Conservation (phyloP, 129 eudicot genomes). For the Helichrysum umbraculigerum region DNA sequence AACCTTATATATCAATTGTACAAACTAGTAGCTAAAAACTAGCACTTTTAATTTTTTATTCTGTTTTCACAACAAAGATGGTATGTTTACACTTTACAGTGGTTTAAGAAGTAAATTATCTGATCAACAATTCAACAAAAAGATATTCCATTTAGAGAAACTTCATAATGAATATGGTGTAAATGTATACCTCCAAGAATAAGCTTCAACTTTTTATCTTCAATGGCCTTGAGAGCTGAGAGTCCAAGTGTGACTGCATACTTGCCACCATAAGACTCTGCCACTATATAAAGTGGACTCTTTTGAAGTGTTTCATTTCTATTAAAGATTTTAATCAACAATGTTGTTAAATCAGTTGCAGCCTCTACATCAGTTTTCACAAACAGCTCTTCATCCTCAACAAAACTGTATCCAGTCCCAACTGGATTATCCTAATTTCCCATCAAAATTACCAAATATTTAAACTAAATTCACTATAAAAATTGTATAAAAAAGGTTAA, state of each 20-base stretch:
- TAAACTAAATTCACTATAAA: neutral
- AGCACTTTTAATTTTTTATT: neutral
- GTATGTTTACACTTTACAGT: neutral
- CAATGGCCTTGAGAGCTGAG: constrained; percentile 66
- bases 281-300: constrained; percentile 70
- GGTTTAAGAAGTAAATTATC: neutral
- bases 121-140: neutral
- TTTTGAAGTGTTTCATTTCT: constrained; percentile 49
- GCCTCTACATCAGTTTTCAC: constrained; percentile 77
- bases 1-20: too few species aligned
- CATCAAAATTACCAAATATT: neutral
- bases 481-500: neutral
- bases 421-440: constrained; percentile 80
- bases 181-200: constrained; percentile 63
- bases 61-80: neutral
- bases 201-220: constrained; percentile 54
- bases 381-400: constrained; percentile 48
- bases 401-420: constrained; percentile 78
- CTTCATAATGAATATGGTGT: neutral
- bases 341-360: constrained; percentile 62
- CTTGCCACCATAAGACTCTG: constrained; percentile 87
- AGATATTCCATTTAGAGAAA: neutral
- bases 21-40: too few species aligned
- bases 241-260: constrained; percentile 73
- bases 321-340: constrained; percentile 52